These are phyloP conservation scores for Aleurites moluccanus DNA, from an alignment of 441 rosid genomes.

Conservation along the genomic window DNA sequence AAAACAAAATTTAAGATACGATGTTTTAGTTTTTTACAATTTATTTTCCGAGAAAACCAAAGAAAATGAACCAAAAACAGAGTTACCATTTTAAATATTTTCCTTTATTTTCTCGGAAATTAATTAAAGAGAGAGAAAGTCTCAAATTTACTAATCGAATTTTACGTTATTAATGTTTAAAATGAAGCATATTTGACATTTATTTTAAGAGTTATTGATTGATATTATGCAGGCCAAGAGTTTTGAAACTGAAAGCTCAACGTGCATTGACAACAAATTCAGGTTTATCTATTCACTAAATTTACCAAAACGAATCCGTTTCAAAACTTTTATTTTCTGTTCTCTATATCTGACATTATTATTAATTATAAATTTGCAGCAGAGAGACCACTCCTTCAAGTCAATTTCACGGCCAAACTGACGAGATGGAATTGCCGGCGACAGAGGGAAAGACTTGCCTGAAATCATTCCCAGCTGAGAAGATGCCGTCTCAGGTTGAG, in stretches of 20 bases:
- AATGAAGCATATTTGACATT: conserved; percentile 7
- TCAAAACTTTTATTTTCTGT: conserved; percentile 9
- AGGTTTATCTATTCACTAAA: conserved; percentile 34
- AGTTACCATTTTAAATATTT: no score
- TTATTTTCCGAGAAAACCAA: neutral
- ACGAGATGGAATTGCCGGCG: conserved; percentile 36
- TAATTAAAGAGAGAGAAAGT: neutral
- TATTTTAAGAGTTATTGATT: conserved; percentile 13
- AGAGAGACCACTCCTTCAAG: conserved; percentile 39
- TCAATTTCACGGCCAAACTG: conserved; percentile 31
- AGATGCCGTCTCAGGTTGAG: conserved; percentile 45
- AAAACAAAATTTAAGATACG: neutral
- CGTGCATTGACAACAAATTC: conserved; percentile 53
- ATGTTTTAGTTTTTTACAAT: neutral
- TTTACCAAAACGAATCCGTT: neutral
- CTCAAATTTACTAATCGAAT: neutral
- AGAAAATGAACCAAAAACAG: neutral
- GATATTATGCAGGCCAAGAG: conserved; percentile 42
- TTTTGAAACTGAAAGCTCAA: conserved; percentile 59
- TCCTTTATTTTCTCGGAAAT: neutral
- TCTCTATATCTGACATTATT: neutral
- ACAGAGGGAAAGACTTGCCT: neutral
- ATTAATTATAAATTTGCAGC: conserved; percentile 12
- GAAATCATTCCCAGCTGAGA: conserved; percentile 16
- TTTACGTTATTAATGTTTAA: conserved; percentile 18